Base-by-base conservation (phyloP, 257 asterid genomes). In the Osmanthus fragrans region DNA sequence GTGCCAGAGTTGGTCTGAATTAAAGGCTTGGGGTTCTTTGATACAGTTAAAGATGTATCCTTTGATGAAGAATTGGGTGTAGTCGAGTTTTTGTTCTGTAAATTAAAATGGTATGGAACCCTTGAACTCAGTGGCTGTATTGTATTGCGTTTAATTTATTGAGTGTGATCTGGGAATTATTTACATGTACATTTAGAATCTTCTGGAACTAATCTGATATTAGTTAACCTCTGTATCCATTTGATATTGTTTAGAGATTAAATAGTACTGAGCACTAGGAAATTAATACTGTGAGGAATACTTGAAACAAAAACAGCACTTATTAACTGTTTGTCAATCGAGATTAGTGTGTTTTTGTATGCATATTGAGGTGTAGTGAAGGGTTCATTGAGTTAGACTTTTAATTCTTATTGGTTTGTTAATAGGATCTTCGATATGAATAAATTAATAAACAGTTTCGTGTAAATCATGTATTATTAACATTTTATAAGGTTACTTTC, bases 1-100 rank as follows among this genome's bases (percentile, higher is more conserved):
- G 56, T 40, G 60, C 12, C 42, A 19, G 73, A 60, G 16, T 1
- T 51, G 78, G 27, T 56, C 66, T 70, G 73, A 64, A 51, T 65
- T 37, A 8, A 39, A 30, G 47, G 58, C n/a, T 79, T 79, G 65
- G 75, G 84, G 77, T 81, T 80, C 77, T 75, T 71, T 74, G 70
- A 51, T 60, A 11, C 79, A n/a, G n/a, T 76, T 70, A 51, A 39
- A 63, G 69, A 63, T 63, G 69, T 27, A 27, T 25, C 36, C 19
- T 27, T 7, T 63, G 69, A 10, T 63, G 69, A 27, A 27, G 15
- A n/a, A 8, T 58, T 58, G 30, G 66, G 21, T 21, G 66, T 58
- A 58, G 66, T 58, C 4, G 13, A 58, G 36, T 11, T 63, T 63
- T 27, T 63, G 36, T 27, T 10, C 7, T 63, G 36, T 63, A 63